Percentiles rank a stretch among this genome's conserved stretches.
Evolutionary conservation across 257 asterid genomes (phyloP).

Genomic region (Nicotiana attenuata): DNA sequence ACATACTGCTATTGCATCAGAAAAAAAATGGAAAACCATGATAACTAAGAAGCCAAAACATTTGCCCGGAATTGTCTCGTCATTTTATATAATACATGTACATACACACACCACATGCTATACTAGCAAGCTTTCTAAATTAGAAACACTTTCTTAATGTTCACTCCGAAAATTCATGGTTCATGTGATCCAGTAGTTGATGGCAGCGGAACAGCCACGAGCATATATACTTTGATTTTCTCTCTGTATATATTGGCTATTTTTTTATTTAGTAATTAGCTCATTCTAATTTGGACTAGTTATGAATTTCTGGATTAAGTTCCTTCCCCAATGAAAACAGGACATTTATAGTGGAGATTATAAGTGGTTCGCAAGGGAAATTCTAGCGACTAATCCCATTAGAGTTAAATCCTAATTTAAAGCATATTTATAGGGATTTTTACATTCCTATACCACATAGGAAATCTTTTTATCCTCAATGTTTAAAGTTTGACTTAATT

Average conservation of each 20-base stretch:
- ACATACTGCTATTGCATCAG: too few species aligned
- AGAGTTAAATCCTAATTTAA: not conserved
- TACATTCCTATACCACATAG: too few species aligned
- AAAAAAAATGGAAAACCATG: too few species aligned
- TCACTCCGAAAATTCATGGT: not conserved
- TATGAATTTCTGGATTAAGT: not conserved
- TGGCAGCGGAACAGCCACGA: not conserved
- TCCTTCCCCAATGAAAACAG: not conserved
- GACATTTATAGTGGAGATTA: not conserved
- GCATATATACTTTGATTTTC: not conserved
- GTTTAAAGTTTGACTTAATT: too few species aligned
- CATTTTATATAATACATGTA: too few species aligned
- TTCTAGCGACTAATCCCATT: conserved; percentile 1
- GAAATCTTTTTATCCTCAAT: too few species aligned
- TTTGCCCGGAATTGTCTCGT: too few species aligned
- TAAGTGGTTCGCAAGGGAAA: not conserved
- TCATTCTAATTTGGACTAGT: not conserved
- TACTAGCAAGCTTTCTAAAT: too few species aligned
- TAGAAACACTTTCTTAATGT: too few species aligned
- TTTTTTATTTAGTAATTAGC: not conserved
- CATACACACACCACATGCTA: too few species aligned
- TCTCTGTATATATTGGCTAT: not conserved
- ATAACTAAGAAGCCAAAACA: too few species aligned
- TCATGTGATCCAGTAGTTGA: not conserved
- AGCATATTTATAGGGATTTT: not conserved